Base-by-base conservation (phyloP, 345 rosid genomes). In the Populus simonii region DNA sequence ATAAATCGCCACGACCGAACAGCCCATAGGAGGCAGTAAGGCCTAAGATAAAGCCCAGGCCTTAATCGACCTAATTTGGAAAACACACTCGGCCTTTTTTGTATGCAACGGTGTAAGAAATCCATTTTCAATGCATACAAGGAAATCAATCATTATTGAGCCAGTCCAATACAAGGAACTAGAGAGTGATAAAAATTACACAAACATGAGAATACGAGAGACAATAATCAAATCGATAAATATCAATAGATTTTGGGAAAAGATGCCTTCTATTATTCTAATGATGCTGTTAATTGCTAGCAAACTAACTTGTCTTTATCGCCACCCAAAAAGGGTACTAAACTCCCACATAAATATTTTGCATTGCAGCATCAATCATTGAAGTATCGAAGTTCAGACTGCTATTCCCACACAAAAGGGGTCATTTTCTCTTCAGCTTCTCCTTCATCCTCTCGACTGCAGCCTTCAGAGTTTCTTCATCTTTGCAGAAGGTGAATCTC, bases 401-500 rank as follows among this genome's bases (percentile, higher is more conserved):
- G 55, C 22, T 5, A 15, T 12, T 36, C 36, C 66, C 62, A 39
- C 68, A n/a, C 39, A 20, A 27, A 65, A 0, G 33, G 33, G 25
- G 27, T 88, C 84, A 88, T 59, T 77, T 86, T 76, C 74, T 86
- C 88, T 83, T 90, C 78, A 96, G 91, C 86, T 91, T 96, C 83
- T 66, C 84, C 86, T 90, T 91, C 99, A 96, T 93, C 81, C 97
- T 91, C 83, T 89, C 92, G 3, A 96, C 93, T 1, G 97, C 99
- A 65, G 85, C 62, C 85, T 87, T 89, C 84, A 93, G 78, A n/a
- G 98, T 96, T 62, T 76, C 91, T 80, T 96, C 99, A 76, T 96
- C 99, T 84, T 96, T 93, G 86, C 95, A 92, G 86, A 96, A 93
- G 27, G 99, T 87, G 82, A 96, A 96, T 79, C 99, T 87, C 75